Percentiles rank a stretch among this genome's conserved stretches.
Conservation (phyloP, 2,329 filamentous ascomycete genomes). For the Aspergillus brasiliensis region DNA sequence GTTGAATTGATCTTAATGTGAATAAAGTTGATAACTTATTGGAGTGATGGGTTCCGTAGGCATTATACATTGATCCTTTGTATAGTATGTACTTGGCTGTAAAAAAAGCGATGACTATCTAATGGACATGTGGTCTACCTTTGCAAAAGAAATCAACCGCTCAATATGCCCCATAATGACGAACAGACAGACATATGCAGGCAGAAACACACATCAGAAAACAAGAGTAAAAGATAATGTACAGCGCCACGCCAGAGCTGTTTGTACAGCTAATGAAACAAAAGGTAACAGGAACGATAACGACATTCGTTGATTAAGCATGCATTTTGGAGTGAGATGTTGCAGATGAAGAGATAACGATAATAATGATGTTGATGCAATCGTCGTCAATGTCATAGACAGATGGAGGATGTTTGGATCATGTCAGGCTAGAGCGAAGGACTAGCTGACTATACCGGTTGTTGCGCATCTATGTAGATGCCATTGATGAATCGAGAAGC, state of each 20-base stretch:
- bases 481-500: background rate
- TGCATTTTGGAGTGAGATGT: background rate
- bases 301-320: background rate
- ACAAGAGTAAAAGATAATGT: background rate
- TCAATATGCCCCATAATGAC: background rate
- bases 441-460: background rate
- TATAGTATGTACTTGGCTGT: conserved; percentile 1
- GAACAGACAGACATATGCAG: background rate
- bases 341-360: background rate
- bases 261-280: background rate
- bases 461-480: background rate
- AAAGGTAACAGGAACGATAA: background rate
- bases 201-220: background rate
- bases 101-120: background rate
- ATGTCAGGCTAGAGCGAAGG: background rate
- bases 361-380: background rate
- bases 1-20: too few species aligned
- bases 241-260: background rate
- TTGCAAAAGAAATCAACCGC: background rate
- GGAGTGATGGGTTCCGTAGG: background rate
- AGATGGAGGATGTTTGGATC: background rate
- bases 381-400: background rate
- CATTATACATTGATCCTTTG: background rate
- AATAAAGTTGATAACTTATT: too few species aligned
- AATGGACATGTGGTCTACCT: background rate